Evolutionary conservation across 2,329 filamentous ascomycete species (phyloP), one percentile per base, ranked within the genome.

Genomic region (Beauveria pseudobassiana): DNA sequence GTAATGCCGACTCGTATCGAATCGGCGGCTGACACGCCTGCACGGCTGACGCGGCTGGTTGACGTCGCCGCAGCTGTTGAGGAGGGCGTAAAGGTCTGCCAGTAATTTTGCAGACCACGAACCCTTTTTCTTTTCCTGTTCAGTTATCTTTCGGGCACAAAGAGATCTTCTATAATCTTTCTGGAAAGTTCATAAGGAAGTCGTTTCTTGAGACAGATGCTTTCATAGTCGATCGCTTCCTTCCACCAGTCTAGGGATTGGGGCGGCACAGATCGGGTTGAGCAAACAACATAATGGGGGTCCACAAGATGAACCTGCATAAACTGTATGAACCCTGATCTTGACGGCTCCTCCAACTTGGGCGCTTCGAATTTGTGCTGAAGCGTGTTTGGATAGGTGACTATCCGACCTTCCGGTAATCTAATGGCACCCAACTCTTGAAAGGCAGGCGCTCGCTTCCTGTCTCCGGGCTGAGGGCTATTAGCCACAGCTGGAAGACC

Each of bases 271-370:
- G 34, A 50, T 3, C 20, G 38, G 14, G 58, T 60, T 20, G 58
- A 60, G 49, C 38, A 20, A 2, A 60, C 49, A 4, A 60, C 12
- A 16, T 48, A 60, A 16, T 60, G 49, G 6, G 58, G 58, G 8
- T 60, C 58, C 18, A 53, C 58, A 10, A 53, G 58, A 28, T 60
- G 58, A 52, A 60, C 9, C 12, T 52, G 40, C 10, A 60, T 10
- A 7, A 53, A 20, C 14, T 53, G 58, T 0, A 60, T 26, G 26
- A 10, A 5, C 0, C 58, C 58, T 16, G 40, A 4, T 22, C 5
- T 5, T 14, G 12, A 24, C 1, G 24, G 5, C 9, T 53, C 9
- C 3, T 38, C 12, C 26, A 53, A 18, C 9, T n/a, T 10, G 9
- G 49, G 49, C 20, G 10, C 3, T 40, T 60, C 58, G 22, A 60